Evolutionary conservation across 2,329 filamentous ascomycete species (phyloP).

Genomic region (Tricladium varicosporioides): DNA sequence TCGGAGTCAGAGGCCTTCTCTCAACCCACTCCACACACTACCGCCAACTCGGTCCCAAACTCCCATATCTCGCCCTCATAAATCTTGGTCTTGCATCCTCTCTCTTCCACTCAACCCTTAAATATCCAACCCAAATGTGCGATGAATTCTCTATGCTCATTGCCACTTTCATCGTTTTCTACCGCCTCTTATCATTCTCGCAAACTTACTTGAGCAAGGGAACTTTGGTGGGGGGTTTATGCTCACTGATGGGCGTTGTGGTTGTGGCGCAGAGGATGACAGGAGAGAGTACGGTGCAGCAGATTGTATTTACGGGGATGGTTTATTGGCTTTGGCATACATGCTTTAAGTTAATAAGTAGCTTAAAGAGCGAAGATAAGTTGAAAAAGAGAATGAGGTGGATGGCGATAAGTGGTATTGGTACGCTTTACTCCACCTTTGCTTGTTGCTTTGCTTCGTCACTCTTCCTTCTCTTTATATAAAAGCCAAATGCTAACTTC

Average conservation of each 20-base stretch:
- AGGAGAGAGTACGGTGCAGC: conserved; percentile 7
- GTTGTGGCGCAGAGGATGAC: neutral
- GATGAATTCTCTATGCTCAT: conserved; percentile 13
- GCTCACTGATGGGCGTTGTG: neutral
- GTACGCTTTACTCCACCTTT: neutral
- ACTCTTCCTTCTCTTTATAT: neutral
- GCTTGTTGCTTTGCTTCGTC: neutral
- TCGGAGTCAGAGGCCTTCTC: conserved; percentile 1
- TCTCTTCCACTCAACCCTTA: conserved; percentile 8
- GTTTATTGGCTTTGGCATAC: conserved; percentile 13
- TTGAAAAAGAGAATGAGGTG: conserved; percentile 6
- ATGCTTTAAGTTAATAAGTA: conserved; percentile 7
- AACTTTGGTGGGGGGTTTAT: neutral
- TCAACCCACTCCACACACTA: neutral
- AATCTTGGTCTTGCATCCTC: conserved; percentile 5
- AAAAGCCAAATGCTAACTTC: neutral
- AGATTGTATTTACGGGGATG: conserved; percentile 11
- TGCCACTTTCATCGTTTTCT: conserved; percentile 11
- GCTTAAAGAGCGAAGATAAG: neutral
- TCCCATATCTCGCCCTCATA: conserved; percentile 9
- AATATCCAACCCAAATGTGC: conserved; percentile 9
- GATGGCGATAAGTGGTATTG: conserved; percentile 11
- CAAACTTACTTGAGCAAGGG: conserved; percentile 1
- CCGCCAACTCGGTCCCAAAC: neutral
- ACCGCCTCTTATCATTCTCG: conserved; percentile 7